phyloP scores from a whole-genome alignment of 2,329 filamentous ascomycete genomes.

The Colletotrichum aenigma region DNA sequence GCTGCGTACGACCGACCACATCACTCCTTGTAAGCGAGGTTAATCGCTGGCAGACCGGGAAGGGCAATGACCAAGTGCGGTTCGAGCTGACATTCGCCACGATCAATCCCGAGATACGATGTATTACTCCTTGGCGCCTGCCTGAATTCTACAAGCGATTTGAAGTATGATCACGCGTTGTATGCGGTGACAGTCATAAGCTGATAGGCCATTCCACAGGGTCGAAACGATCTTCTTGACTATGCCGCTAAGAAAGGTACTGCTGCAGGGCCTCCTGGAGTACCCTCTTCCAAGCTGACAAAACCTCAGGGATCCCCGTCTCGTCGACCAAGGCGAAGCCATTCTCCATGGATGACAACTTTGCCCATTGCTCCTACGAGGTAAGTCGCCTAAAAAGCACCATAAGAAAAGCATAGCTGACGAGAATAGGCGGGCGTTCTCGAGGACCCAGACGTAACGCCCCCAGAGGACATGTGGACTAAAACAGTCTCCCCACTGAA shows the following conservation, averaged over 20 bases:
- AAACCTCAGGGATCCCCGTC: conserved; percentile 63
- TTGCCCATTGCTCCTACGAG: conserved; percentile 81
- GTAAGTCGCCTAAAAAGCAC: conserved; percentile 57
- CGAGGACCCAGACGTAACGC: conserved; percentile 60
- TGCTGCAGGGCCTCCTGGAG: accelerated
- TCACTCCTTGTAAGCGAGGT: neutral
- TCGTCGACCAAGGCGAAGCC: conserved; percentile 72
- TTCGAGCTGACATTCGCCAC: conserved; percentile 42
- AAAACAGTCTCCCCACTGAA: conserved; percentile 56
- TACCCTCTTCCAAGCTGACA: neutral
- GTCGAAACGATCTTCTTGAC: conserved; percentile 74
- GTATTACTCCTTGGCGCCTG: conserved; percentile 77
- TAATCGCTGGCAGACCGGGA: conserved; percentile 3
- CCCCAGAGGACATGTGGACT: conserved; percentile 76
- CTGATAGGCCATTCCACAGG: conserved; percentile 35
- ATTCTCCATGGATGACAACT: conserved; percentile 45
- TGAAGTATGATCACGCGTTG: conserved; percentile 21
- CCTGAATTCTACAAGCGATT: conserved; percentile 74
- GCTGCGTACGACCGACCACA: conserved; percentile 39
- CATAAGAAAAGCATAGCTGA: neutral
- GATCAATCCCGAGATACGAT: conserved; percentile 50
- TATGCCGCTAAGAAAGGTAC: conserved; percentile 64
- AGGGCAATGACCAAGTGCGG: conserved; percentile 36
- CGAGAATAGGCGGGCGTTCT: conserved; percentile 54
- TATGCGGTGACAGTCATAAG: accelerated